Conservation (phyloP, 768 basidiomycete genomes). For the Naematelia encephala region DNA sequence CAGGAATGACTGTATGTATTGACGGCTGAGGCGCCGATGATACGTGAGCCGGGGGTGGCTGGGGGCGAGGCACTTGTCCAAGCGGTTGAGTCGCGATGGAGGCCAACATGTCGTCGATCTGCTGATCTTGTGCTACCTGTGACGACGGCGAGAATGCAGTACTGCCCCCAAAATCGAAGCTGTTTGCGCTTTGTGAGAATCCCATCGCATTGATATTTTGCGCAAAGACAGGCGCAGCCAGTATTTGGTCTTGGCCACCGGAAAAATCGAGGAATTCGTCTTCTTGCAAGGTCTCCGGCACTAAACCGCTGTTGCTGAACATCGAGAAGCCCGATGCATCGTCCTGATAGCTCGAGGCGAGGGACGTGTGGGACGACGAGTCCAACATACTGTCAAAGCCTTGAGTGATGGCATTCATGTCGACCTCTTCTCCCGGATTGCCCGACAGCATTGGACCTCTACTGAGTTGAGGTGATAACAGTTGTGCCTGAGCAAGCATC, state of each 20-base stretch:
- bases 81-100: conserved; percentile 1
- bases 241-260: conserved; percentile 30
- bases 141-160: background rate
- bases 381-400: conserved; percentile 33
- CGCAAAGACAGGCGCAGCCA: conserved; percentile 14
- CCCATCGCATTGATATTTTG: conserved; percentile 8
- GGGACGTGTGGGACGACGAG: conserved; percentile 22
- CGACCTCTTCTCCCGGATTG: conserved; percentile 29
- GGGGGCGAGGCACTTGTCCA: background rate
- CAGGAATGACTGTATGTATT: conserved; percentile 55
- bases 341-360: conserved; percentile 25
- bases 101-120: conserved; percentile 6
- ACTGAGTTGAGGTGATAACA: conserved; percentile 8
- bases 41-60: conserved; percentile 29
- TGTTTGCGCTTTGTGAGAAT: conserved; percentile 11
- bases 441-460: conserved; percentile 19
- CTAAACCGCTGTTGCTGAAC: conserved; percentile 35
- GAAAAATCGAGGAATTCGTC: conserved; percentile 38
- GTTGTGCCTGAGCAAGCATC: conserved; percentile 1
- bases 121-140: conserved; percentile 19
- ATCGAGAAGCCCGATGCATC: conserved; percentile 30
- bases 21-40: conserved; percentile 56
- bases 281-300: conserved; percentile 20
- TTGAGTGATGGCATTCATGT: conserved; percentile 20
- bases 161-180: conserved; percentile 12